phyloP scores from a whole-genome alignment of 306 rosid genomes.

The Gastrolobium bilobum region DNA sequence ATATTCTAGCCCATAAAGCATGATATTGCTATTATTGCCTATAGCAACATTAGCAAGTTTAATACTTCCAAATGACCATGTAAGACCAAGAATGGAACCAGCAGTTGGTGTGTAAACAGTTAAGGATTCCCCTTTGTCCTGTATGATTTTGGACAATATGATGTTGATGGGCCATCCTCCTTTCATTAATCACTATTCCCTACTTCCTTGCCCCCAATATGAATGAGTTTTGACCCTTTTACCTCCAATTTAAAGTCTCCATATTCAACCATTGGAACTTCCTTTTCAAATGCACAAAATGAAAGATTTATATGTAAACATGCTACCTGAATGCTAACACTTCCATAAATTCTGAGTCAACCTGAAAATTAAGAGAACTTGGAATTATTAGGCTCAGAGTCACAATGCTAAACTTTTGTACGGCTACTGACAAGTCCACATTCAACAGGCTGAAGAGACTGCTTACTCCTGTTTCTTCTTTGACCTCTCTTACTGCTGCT shows the following conservation, averaged over 20 bases:
- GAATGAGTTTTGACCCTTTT: slow-evolving; percentile 14
- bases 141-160: slow-evolving; percentile 2
- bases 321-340: slow-evolving; percentile 81
- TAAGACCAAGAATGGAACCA: slow-evolving; percentile 6
- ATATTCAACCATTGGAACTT: slow-evolving; percentile 14
- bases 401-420: slow-evolving; percentile 19
- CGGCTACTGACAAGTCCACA: slow-evolving; percentile 8
- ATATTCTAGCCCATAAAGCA: not conserved
- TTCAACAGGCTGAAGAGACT: slow-evolving; percentile 26
- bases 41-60: slow-evolving; percentile 15
- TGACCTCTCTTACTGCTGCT: slow-evolving; percentile 88
- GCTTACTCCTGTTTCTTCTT: slow-evolving; percentile 96
- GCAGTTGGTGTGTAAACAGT: not conserved
- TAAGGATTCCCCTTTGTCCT: not conserved
- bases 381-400: slow-evolving; percentile 36
- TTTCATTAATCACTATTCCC: slow-evolving; percentile 1
- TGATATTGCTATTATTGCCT: slow-evolving; percentile 1
- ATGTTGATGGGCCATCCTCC: not conserved
- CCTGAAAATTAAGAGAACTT: slow-evolving; percentile 64
- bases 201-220: not conserved
- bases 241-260: not conserved
- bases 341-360: slow-evolving; percentile 85
- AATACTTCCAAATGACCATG: not conserved
- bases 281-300: slow-evolving; percentile 1
- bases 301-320: slow-evolving; percentile 33